Percentiles rank a stretch among this genome's conserved stretches.
phyloP scores from a whole-genome alignment of 495 filamentous ascomycete genomes.

The Cenococcum geophilum region DNA sequence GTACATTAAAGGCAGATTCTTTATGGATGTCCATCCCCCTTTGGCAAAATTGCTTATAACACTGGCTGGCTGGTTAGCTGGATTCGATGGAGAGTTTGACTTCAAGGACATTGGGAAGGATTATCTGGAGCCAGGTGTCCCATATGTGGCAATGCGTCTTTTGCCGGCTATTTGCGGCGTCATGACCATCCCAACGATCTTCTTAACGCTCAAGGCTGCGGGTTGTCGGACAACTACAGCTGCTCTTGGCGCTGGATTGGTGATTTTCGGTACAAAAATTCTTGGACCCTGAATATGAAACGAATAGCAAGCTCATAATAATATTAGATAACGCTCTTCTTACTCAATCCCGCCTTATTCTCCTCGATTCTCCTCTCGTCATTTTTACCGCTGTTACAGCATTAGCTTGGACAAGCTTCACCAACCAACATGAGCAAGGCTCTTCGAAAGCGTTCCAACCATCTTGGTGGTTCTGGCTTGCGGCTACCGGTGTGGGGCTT shows the following conservation, averaged over 20 bases:
- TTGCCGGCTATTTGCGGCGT: conserved; percentile 85
- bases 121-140: conserved; percentile 88
- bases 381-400: conserved; percentile 91
- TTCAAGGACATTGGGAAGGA: conserved; percentile 99
- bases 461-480: conserved; percentile 98
- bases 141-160: conserved; percentile 96
- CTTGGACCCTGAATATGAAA: not conserved
- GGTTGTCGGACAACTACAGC: conserved; percentile 84
- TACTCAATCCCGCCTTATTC: conserved; percentile 89
- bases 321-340: conserved; percentile 81
- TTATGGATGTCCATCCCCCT: conserved; percentile 99
- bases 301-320: conserved; percentile 5
- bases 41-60: conserved; percentile 93
- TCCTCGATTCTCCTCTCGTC: conserved; percentile 91
- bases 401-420: conserved; percentile 84
- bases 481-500: conserved; percentile 74
- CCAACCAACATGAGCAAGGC: conserved; percentile 93
- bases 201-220: conserved; percentile 83
- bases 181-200: conserved; percentile 81
- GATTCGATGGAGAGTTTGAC: conserved; percentile 92
- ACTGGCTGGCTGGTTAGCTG: conserved; percentile 88
- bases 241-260: conserved; percentile 69
- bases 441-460: conserved; percentile 76
- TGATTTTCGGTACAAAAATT: conserved; percentile 74
- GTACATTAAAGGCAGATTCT: conserved; percentile 97